A percentile compares a stretch with the other conserved stretches of the same genome.
These are phyloP conservation scores for Euptelea pleiosperma DNA, from an alignment of 164 flowering plant species.

Conservation along the genomic window DNA sequence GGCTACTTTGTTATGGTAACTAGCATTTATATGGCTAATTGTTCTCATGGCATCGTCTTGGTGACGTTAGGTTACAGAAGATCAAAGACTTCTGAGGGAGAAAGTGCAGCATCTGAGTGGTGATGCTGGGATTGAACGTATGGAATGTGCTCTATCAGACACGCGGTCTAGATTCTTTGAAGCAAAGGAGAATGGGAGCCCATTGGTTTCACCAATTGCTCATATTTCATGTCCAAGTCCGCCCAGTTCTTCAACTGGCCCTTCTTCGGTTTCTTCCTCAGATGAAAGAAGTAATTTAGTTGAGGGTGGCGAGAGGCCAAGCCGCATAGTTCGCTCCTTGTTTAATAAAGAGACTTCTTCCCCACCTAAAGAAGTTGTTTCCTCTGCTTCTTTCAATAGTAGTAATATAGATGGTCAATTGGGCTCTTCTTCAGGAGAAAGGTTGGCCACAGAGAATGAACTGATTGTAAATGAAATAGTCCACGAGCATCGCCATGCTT, in stretches of 20 bases:
- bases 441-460: slow-evolving; percentile 60
- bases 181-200: slow-evolving; percentile 58
- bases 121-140: slow-evolving; percentile 77
- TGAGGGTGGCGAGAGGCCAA: slow-evolving; percentile 30
- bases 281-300: slow-evolving; percentile 19
- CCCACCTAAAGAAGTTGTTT: slow-evolving; percentile 15
- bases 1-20: not conserved
- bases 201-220: slow-evolving; percentile 37
- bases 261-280: slow-evolving; percentile 22
- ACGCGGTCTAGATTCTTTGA: slow-evolving; percentile 62
- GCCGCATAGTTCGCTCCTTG: too few species aligned
- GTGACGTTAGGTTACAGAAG: slow-evolving; percentile 63
- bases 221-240: slow-evolving; percentile 37
- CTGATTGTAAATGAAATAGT: slow-evolving; percentile 77
- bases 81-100: slow-evolving; percentile 82
- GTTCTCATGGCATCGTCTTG: not conserved
- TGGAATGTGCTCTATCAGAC: slow-evolving; percentile 79
- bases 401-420: slow-evolving; percentile 16
- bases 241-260: slow-evolving; percentile 22
- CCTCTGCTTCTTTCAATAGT: slow-evolving; percentile 21
- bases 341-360: slow-evolving; percentile 27
- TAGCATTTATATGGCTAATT: not conserved
- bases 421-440: slow-evolving; percentile 29
- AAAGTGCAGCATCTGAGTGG: slow-evolving; percentile 89
- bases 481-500: slow-evolving; percentile 45